Evolutionary conservation across 495 filamentous ascomycete species (phyloP), one percentile per base, ranked within the genome.

Genomic region (Bathelium albidoporum): DNA sequence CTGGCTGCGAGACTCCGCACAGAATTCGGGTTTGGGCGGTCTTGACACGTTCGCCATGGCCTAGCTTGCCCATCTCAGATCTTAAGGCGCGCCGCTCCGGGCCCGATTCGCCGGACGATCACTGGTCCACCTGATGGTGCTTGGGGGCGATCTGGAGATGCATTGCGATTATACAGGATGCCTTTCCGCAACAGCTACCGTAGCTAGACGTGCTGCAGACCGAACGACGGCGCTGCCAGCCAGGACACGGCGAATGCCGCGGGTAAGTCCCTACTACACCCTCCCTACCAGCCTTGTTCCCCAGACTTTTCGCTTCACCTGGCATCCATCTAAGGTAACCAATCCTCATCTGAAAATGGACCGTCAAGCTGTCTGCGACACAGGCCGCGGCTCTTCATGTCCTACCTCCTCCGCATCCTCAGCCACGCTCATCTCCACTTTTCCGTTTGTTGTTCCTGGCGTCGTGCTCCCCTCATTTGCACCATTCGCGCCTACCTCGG

Each of bases 401-500:
- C 20, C 49, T 29, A 28, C 7, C 49, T 55, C 49, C 49, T 55
- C 49, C 49, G 49, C 49, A 55, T 29, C 29, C 22, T 55, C 49
- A 55, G 49, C 49, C 49, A 55, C 49, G 29, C 49, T 55, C 24
- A 29, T 55, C 49, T 55, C 49, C 49, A 55, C 49, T 16, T 66
- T 62, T 24, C 29, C 36, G 28, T 66, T 59, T 12, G 53, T 62
- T 66, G 64, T 60, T 66, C 64, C 66, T 44, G 52, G n/a, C 22
- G 10, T 20, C 29, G 32, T 32, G 43, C 32, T 32, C 14, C 32
- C 36, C 28, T 31, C 32, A 20, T 39, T 52, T 14, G 34, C 26
- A 26, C 70, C 70, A 29, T 70, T 72, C 43, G 69, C 68, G 28
- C 70, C 68, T 22, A 71, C 65, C 28, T 76, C 68, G 43, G 73